phyloP scores from a whole-genome alignment of 441 rosid genomes.

The Euphorbia corollata region DNA sequence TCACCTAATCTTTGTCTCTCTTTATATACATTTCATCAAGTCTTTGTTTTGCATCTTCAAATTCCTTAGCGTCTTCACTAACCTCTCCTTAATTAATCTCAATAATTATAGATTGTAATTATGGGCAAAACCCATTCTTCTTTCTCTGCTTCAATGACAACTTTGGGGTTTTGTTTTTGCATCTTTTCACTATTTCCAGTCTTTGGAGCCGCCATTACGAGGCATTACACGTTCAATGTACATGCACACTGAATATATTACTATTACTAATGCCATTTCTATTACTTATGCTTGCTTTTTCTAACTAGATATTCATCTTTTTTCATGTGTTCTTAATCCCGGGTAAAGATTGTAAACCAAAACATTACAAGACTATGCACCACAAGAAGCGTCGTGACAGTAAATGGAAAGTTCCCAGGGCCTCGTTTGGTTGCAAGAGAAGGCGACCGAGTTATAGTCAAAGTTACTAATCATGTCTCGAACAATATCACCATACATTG shows the following conservation, averaged over 20 bases:
- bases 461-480: slow-evolving; percentile 36
- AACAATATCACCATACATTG: slow-evolving; percentile 45
- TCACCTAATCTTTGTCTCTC: slow-evolving; percentile 23
- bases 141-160: slow-evolving; percentile 16
- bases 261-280: neutral
- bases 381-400: slow-evolving; percentile 39
- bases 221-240: slow-evolving; percentile 51
- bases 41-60: no score
- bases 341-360: slow-evolving; percentile 30
- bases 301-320: neutral
- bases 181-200: slow-evolving; percentile 22
- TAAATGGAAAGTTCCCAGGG: slow-evolving; percentile 49
- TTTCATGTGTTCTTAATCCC: neutral
- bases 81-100: no score
- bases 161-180: slow-evolving; percentile 22
- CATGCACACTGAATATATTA: neutral
- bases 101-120: neutral
- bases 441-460: slow-evolving; percentile 41
- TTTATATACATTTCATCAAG: neutral
- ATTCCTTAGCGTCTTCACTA: no score
- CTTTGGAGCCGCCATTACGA: slow-evolving; percentile 28
- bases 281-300: neutral
- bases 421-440: slow-evolving; percentile 42
- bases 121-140: slow-evolving; percentile 23
- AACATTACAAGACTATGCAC: slow-evolving; percentile 42